Evolutionary conservation across 179 eudicot genomes (phyloP).

Genomic region (Beta macrorhiza): DNA sequence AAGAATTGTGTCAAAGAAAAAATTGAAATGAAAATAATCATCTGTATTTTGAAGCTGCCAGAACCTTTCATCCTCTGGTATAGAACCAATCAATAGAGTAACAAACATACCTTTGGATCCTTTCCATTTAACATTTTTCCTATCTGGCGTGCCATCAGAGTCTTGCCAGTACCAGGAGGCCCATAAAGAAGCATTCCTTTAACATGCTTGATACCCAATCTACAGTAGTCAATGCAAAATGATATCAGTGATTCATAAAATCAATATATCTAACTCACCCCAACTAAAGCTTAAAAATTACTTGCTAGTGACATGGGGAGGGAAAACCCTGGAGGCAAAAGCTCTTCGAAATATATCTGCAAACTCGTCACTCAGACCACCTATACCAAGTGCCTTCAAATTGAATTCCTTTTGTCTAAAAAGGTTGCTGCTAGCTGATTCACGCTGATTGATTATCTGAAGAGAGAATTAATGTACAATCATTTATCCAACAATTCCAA

Average conservation of each 20-base stretch:
- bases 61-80: not conserved
- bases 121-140: conserved; percentile 96
- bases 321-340: conserved; percentile 96
- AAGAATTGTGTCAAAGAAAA: not conserved
- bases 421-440: conserved; percentile 92
- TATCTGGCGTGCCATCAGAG: conserved; percentile 96
- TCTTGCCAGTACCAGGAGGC: conserved; percentile 99
- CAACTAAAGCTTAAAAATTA: conserved; percentile 30
- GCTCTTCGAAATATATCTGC: conserved; percentile 98
- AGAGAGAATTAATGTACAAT: conserved; percentile 4
- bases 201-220: conserved; percentile 96
- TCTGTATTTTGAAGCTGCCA: not conserved
- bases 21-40: not conserved
- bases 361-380: conserved; percentile 89
- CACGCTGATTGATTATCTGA: conserved; percentile 90
- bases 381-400: conserved; percentile 84
- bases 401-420: conserved; percentile 93
- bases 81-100: conserved; percentile 6
- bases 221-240: conserved; percentile 27
- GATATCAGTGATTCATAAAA: conserved; percentile 2
- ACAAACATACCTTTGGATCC: conserved; percentile 72
- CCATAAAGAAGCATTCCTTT: conserved; percentile 99
- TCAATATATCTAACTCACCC: conserved; percentile 13
- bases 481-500: conserved; percentile 9
- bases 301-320: conserved; percentile 93